Conservation (phyloP, 73 alveolate species). For the Stentor roeselii region DNA sequence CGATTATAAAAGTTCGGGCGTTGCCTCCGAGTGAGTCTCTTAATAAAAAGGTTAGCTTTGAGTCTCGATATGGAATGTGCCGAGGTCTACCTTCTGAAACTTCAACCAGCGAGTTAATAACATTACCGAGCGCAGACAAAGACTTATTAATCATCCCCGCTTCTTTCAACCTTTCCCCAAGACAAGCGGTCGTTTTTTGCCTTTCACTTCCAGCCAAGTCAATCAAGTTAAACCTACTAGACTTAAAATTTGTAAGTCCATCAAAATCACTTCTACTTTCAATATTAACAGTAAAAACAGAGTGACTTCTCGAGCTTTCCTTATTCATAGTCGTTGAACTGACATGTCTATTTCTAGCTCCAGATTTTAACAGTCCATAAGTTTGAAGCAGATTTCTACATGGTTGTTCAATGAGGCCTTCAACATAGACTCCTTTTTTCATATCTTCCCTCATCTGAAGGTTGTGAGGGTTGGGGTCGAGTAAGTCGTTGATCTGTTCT, state of each 20-base stretch:
- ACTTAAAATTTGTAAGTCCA: slow-evolving; percentile 23
- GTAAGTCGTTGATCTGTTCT: slow-evolving; percentile 76
- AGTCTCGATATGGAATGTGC: slow-evolving; percentile 68
- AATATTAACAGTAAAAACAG: slow-evolving; percentile 64
- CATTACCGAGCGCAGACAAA: slow-evolving; percentile 48
- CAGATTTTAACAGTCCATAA: slow-evolving; percentile 60
- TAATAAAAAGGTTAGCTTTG: slow-evolving; percentile 64
- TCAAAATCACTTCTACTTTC: slow-evolving; percentile 34
- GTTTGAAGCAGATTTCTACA: slow-evolving; percentile 59
- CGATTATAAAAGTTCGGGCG: slow-evolving; percentile 68
- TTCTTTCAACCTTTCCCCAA: slow-evolving; percentile 84
- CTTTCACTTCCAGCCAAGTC: slow-evolving; percentile 91
- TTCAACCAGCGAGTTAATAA: slow-evolving; percentile 68
- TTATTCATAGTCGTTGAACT: slow-evolving; percentile 85
- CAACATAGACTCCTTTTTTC: slow-evolving; percentile 76
- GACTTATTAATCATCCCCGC: slow-evolving; percentile 82
- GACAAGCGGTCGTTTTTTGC: slow-evolving; percentile 68
- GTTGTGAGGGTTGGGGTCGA: slow-evolving; percentile 50
- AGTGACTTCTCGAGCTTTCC: slow-evolving; percentile 83
- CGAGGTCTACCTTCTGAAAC: slow-evolving; percentile 47
- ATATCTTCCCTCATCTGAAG: slow-evolving; percentile 64
- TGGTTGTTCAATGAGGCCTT: slow-evolving; percentile 74
- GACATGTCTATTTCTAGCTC: slow-evolving; percentile 77
- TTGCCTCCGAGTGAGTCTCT: slow-evolving; percentile 82
- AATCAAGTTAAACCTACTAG: slow-evolving; percentile 63